Base-by-base conservation (phyloP, 1,284 basidiomycete genomes). In the Ustilago tritici region DNA sequence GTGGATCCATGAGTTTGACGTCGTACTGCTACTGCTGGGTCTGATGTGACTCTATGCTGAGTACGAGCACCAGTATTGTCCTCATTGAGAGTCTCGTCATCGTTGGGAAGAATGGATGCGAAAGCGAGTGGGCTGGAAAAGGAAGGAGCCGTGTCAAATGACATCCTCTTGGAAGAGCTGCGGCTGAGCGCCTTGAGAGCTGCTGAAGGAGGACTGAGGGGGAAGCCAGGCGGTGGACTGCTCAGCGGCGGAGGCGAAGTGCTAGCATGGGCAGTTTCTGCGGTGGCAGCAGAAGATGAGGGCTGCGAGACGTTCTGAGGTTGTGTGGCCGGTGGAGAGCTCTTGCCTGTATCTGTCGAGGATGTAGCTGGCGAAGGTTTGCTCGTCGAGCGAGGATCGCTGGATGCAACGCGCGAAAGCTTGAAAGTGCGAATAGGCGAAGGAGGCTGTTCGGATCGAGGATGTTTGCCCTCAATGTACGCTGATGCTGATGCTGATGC, bases 111-210 rank as follows among this genome's bases (percentile, higher is more conserved):
- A 46, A 75, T 79, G 14, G 80, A 78, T 12, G 82, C 79, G 50
- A 82, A 77, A 9, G 84, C 84, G 46, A 85, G 79, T 34, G 84
- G 84, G 41, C 84, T 85, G 17, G 83, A 84, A 34, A 84, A 84
- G 54, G 82, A 84, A 2, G 84, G 84, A 15, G 79, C 68, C 19
- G 59, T 82, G 70, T 78, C 76, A 68, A 78, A 74, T 47, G 76
- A 78, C 76, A 78, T 78, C n/a, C 64, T 78, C 59, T 70, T 78
- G 67, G 73, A 65, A 23, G 77, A 73, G 61, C 52, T 59, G 23
- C 65, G 66, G 38, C 56, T 60, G 46, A 70, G 61, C 19, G 61
- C 72, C 36, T 76, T 76, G 68, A 70, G 55, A 12, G 68, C 65
- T 15, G 74, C 61, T 32, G 70, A 70, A 28, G 68, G 63, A 15